A percentile compares a stretch with the other conserved stretches of the same genome.
phyloP scores from a whole-genome alignment of 2,329 filamentous ascomycete genomes.

The Phaeosphaeriaceae sp. region DNA sequence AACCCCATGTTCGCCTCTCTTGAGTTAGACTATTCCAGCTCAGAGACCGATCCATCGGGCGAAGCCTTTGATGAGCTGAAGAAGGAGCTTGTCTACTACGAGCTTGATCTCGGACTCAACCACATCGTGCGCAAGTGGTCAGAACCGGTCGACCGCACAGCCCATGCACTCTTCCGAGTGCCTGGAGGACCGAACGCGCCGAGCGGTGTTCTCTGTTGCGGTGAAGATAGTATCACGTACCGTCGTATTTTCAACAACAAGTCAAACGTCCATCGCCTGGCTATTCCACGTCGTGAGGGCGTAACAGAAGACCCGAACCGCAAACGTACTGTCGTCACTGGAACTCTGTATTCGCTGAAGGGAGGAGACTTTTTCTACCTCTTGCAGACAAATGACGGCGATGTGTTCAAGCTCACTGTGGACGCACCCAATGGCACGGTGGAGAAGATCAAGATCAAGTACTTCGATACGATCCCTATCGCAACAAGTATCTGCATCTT shows the following conservation, averaged over 20 bases:
- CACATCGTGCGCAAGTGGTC: conserved; percentile 98
- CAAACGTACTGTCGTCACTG: conserved; percentile 84
- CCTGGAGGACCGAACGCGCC: conserved; percentile 93
- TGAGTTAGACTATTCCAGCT: conserved; percentile 90
- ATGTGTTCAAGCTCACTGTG: conserved; percentile 94
- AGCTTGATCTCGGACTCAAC: conserved; percentile 94
- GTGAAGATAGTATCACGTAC: conserved; percentile 93
- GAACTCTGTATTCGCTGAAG: conserved; percentile 97
- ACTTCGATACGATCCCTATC: conserved; percentile 94
- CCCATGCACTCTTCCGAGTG: conserved; percentile 91
- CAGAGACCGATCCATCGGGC: conserved; percentile 88
- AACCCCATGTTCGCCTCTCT: conserved; percentile 96
- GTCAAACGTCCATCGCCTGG: conserved; percentile 84
- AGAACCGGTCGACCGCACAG: conserved; percentile 87
- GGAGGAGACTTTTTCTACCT: conserved; percentile 93
- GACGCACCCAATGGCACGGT: conserved; percentile 77
- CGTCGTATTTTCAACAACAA: conserved; percentile 78
- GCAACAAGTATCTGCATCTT: conserved; percentile 88
- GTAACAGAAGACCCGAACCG: conserved; percentile 90
- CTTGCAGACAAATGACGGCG: conserved; percentile 95
- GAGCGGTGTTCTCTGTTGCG: conserved; percentile 93
- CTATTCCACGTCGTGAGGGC: conserved; percentile 85
- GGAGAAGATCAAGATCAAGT: conserved; percentile 86
- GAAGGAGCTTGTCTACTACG: conserved; percentile 94
- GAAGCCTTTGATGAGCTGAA: conserved; percentile 82